Evolutionary conservation across 768 basidiomycete genomes (phyloP).

Genomic region (Leccinum boreale): DNA sequence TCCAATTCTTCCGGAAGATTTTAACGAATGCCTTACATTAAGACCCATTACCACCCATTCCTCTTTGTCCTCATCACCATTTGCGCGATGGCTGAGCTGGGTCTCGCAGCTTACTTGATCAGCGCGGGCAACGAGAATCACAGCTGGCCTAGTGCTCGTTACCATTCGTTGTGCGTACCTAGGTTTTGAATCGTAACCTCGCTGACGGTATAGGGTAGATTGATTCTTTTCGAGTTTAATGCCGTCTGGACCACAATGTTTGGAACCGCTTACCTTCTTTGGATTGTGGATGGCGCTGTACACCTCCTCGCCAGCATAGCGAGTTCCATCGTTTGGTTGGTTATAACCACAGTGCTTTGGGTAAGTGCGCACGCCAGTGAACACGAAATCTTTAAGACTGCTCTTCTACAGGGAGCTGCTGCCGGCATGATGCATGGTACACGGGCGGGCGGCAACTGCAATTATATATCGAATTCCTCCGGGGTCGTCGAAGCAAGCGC

Average conservation of each 20-base stretch:
- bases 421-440: constrained; percentile 66
- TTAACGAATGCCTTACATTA: constrained; percentile 39
- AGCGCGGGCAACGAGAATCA: constrained; percentile 60
- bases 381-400: background rate
- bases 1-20: constrained; percentile 7
- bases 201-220: constrained; percentile 29
- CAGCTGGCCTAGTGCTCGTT: constrained; percentile 59
- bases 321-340: constrained; percentile 72
- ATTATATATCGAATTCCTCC: constrained; percentile 40
- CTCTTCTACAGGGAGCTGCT: constrained; percentile 51
- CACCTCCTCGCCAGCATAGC: constrained; percentile 74
- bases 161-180: constrained; percentile 58
- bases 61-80: constrained; percentile 64
- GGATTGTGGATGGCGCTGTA: constrained; percentile 62
- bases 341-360: constrained; percentile 65
- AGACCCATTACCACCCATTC: constrained; percentile 58
- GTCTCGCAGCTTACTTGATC: constrained; percentile 71
- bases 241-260: constrained; percentile 76
- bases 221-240: constrained; percentile 61
- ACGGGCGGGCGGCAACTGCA: constrained; percentile 59
- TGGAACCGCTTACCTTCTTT: constrained; percentile 64
- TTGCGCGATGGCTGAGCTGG: constrained; percentile 68
- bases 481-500: constrained; percentile 23
- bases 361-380: constrained; percentile 35
- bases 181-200: background rate